Conservation (phyloP, 129 eudicot species). For the Sambucus nigra region DNA sequence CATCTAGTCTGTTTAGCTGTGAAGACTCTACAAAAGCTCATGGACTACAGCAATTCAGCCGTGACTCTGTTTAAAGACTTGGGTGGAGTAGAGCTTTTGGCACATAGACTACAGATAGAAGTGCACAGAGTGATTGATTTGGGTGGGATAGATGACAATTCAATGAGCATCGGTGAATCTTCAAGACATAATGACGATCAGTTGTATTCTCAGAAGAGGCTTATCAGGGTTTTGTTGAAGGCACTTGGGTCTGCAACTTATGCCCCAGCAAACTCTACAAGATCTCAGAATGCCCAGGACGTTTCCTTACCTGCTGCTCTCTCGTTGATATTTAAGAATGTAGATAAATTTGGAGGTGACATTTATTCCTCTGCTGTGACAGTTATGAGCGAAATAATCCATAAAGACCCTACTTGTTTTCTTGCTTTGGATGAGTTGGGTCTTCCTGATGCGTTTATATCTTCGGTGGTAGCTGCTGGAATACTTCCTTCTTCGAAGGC, state of each 20-base stretch:
- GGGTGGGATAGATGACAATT: slow-evolving; percentile 32
- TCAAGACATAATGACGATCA: slow-evolving; percentile 38
- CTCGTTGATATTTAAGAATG: slow-evolving; percentile 53
- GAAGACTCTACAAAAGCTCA: slow-evolving; percentile 83
- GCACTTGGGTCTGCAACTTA: slow-evolving; percentile 94
- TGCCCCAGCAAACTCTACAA: slow-evolving; percentile 67
- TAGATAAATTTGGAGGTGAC: slow-evolving; percentile 84
- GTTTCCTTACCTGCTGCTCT: slow-evolving; percentile 66
- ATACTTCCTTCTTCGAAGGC: slow-evolving; percentile 78
- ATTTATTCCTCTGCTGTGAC: slow-evolving; percentile 86
- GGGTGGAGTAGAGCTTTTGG: slow-evolving; percentile 88
- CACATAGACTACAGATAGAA: slow-evolving; percentile 73
- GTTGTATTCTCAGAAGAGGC: slow-evolving; percentile 56
- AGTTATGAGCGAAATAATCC: slow-evolving; percentile 95
- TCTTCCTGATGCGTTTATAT: slow-evolving; percentile 75
- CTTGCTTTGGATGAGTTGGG: slow-evolving; percentile 75
- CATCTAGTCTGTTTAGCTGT: slow-evolving; percentile 94
- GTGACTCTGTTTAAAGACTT: slow-evolving; percentile 89
- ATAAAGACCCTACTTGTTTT: slow-evolving; percentile 92
- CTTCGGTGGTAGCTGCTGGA: slow-evolving; percentile 64
- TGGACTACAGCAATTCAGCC: slow-evolving; percentile 98
- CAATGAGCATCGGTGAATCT: slow-evolving; percentile 41
- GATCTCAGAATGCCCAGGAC: slow-evolving; percentile 62
- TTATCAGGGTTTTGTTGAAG: slow-evolving; percentile 74
- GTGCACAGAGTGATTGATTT: slow-evolving; percentile 65